Base-by-base conservation (phyloP, 139 green algal species). In the Chlorella sp. region DNA sequence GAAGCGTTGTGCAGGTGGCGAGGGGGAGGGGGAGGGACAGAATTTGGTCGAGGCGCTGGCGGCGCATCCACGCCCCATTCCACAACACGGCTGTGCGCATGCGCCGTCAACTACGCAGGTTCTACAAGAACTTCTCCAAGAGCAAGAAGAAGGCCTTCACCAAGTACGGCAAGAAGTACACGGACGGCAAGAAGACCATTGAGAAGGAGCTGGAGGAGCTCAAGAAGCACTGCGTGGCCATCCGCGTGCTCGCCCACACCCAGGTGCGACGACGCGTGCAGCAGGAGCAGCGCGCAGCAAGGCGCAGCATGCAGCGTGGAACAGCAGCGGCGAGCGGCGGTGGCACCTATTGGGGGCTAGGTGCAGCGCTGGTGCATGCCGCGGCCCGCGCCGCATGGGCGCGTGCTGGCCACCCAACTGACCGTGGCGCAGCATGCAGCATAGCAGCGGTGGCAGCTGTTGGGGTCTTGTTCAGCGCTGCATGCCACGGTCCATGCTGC, bases 71-170 rank as follows among this genome's bases (percentile, higher is more conserved):
- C n/a, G n/a, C n/a, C n/a, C n/a, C n/a, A n/a, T n/a, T n/a, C n/a
- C n/a, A n/a, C 42, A 55, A 24, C 10, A 55, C 17, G 10, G 17
- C 10, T 55, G 42, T 17, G 17, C 17, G 42, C 55, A 64, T 64
- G 55, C 17, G 20, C 22, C 27, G 55, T 10, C 42, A 55, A 10
- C 55, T 64, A 20, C 55, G 2, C 72, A 85, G 84, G 73, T 95
- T 93, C 88, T 95, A 95, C 89, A 98, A 98, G 93, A 99, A 98
- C 91, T 98, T 89, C 87, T 95, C 90, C 91, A 97, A 97, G 91
- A 86, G 87, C 81, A 99, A 99, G 96, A 97, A 97, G 88, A 99
- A 97, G 88, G 95, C 95, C 24, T 99, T 99, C 90, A 93, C 84
- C 84, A 96, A 96, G 86, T 99, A 98, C 78, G 88, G 86, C 33